Percentiles rank a stretch among this genome's conserved stretches.
Conservation (phyloP, 176 grass and related monocot species). For the Miscanthus lutarioriparius region DNA sequence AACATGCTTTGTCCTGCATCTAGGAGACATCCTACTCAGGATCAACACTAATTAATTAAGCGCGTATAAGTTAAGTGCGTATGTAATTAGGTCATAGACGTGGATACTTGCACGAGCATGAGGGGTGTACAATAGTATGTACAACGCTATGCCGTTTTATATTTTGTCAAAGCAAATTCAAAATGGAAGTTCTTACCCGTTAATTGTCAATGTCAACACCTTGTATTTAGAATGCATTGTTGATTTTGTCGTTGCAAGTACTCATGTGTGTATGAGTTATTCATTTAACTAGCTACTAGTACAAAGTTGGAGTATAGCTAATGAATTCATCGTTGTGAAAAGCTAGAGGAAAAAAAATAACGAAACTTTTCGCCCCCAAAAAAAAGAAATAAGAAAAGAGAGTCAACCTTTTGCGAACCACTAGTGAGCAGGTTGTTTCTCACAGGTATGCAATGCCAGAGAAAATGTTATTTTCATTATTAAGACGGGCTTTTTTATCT, state of each 20-base stretch:
- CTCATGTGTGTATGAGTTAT: too few species aligned
- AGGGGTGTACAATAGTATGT: background rate
- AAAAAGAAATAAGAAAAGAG: background rate
- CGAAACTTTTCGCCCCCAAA: background rate
- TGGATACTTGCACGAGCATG: slow-evolving; percentile 19
- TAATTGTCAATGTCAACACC: background rate
- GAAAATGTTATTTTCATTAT: background rate
- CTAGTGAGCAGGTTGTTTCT: background rate
- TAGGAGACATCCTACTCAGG: slow-evolving; percentile 14
- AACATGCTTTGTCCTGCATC: background rate
- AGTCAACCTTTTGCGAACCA: background rate
- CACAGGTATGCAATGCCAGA: background rate
- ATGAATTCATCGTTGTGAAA: background rate
- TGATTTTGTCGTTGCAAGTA: background rate
- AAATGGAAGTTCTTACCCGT: background rate
- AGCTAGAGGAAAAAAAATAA: background rate
- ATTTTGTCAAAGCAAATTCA: background rate
- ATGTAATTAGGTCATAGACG: background rate
- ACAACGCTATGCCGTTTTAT: background rate
- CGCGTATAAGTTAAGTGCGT: too few species aligned
- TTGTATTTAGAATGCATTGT: background rate
- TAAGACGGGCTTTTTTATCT: background rate
- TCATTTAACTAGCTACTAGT: too few species aligned
- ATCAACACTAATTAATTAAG: background rate
- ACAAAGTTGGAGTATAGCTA: too few species aligned